Percentiles rank a stretch among this genome's conserved stretches.
Evolutionary conservation across 352 stramenopile species (phyloP).

Genomic region (Phytophthora constricta): DNA sequence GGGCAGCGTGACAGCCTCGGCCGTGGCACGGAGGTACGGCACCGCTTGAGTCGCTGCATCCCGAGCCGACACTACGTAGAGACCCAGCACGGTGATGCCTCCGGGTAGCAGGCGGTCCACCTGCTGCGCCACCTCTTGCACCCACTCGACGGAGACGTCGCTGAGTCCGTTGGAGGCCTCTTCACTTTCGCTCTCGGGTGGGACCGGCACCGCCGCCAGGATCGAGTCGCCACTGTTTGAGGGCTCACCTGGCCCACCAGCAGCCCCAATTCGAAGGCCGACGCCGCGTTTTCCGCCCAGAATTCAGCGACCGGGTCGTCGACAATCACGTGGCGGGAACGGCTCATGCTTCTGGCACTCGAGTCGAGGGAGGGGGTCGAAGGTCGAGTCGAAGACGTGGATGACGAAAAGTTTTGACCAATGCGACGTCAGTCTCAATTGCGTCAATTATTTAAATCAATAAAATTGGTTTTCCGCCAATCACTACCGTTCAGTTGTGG

Average conservation of each 20-base stretch:
- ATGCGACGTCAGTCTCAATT: not conserved
- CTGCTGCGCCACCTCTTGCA: constrained; percentile 69
- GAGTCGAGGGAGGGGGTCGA: not conserved
- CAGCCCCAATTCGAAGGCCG: constrained; percentile 64
- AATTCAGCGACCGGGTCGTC: constrained; percentile 34
- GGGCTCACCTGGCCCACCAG: constrained; percentile 61
- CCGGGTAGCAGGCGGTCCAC: constrained; percentile 72
- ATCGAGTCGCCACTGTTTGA: constrained; percentile 46
- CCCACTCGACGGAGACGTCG: constrained; percentile 72
- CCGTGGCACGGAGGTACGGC: constrained; percentile 62
- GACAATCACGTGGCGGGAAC: constrained; percentile 37
- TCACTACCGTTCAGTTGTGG: too few relatives aligned
- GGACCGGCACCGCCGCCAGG: constrained; percentile 56
- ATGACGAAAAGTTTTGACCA: constrained; percentile 1
- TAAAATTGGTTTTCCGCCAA: too few relatives aligned
- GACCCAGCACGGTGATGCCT: constrained; percentile 54
- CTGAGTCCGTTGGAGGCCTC: constrained; percentile 42
- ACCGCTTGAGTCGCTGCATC: constrained; percentile 43
- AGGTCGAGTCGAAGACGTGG: not conserved
- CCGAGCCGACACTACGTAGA: constrained; percentile 62
- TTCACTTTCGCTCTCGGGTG: constrained; percentile 48
- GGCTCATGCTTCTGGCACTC: constrained; percentile 29
- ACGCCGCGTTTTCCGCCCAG: constrained; percentile 20
- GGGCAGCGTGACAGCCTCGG: constrained; percentile 36
- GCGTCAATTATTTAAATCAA: too few relatives aligned